phyloP scores from a whole-genome alignment of 1,284 basidiomycete species.

The Ustilago xerochloae region DNA sequence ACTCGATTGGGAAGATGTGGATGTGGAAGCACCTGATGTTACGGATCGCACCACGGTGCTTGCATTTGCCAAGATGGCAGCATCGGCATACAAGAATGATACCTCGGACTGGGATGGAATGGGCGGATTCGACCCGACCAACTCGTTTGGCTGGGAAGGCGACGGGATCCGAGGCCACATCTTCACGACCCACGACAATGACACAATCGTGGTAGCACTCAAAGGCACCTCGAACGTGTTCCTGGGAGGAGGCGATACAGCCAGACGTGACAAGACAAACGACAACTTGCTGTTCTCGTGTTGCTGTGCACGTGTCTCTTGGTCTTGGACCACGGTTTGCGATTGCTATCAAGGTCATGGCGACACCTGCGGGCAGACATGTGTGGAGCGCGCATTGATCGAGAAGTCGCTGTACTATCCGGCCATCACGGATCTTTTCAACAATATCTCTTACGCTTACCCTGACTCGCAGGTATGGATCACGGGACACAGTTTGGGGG shows the following conservation, averaged over 20 bases:
- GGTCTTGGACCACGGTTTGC: conserved; percentile 95
- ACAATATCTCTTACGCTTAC: conserved; percentile 84
- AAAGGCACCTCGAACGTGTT: conserved; percentile 90
- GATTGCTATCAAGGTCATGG: conserved; percentile 76
- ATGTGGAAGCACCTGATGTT: conserved; percentile 74
- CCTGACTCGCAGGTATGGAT: conserved; percentile 93
- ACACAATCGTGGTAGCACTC: conserved; percentile 87
- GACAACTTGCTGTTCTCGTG: conserved; percentile 98
- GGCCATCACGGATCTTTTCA: conserved; percentile 77
- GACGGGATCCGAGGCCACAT: conserved; percentile 93
- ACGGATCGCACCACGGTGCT: conserved; percentile 81
- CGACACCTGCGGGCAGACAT: conserved; percentile 79
- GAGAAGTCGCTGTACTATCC: conserved; percentile 91
- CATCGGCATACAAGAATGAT: conserved; percentile 79
- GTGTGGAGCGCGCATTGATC: conserved; percentile 81
- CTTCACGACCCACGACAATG: conserved; percentile 73
- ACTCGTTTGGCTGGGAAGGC: conserved; percentile 90
- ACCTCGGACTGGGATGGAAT: conserved; percentile 39
- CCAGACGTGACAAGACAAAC: conserved; percentile 90
- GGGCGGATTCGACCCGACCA: conserved; percentile 70
- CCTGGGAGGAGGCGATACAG: conserved; percentile 84
- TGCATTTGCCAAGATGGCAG: conserved; percentile 91
- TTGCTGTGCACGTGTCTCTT: conserved; percentile 93
- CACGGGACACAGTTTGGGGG: conserved; percentile 89
- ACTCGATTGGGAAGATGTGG: conserved; percentile 71